Percentiles rank a stretch among this genome's conserved stretches.
These are phyloP conservation scores for Capsella bursapastoris DNA, from an alignment of 345 rosid genomes.

Conservation along the genomic window DNA sequence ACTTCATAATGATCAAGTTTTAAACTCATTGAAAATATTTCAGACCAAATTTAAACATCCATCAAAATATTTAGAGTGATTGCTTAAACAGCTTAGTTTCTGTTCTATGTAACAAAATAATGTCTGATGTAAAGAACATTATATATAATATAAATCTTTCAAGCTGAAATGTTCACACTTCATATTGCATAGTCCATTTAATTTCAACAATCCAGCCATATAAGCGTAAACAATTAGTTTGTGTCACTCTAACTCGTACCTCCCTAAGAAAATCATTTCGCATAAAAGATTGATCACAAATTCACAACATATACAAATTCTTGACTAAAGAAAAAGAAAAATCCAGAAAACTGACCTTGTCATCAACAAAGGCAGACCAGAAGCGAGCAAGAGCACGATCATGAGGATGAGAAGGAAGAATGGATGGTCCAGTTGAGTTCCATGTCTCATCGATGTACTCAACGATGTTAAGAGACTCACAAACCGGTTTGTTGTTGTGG, in stretches of 20 bases:
- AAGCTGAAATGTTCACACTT: not conserved
- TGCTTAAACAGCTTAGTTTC: too few relatives aligned
- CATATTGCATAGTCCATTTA: not conserved
- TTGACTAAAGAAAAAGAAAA: not conserved
- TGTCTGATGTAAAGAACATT: too few relatives aligned
- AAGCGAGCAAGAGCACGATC: conserved; percentile 69
- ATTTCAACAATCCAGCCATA: not conserved
- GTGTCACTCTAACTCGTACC: not conserved
- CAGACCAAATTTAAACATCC: too few relatives aligned
- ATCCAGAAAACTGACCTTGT: conserved; percentile 49
- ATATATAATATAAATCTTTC: too few relatives aligned
- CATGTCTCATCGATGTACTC: conserved; percentile 65
- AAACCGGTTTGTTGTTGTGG: conserved; percentile 44
- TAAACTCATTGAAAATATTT: too few relatives aligned
- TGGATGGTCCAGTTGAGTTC: conserved; percentile 56
- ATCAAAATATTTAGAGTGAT: too few relatives aligned
- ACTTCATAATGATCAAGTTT: too few relatives aligned
- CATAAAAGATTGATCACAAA: too few relatives aligned
- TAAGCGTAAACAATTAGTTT: not conserved
- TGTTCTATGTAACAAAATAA: too few relatives aligned
- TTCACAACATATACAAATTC: too few relatives aligned
- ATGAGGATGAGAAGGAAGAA: conserved; percentile 65
- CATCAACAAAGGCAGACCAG: conserved; percentile 66
- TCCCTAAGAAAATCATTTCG: too few relatives aligned
- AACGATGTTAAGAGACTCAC: conserved; percentile 31